phyloP scores from a whole-genome alignment of 1,284 basidiomycete genomes.

The Tylopilus orsonianus region DNA sequence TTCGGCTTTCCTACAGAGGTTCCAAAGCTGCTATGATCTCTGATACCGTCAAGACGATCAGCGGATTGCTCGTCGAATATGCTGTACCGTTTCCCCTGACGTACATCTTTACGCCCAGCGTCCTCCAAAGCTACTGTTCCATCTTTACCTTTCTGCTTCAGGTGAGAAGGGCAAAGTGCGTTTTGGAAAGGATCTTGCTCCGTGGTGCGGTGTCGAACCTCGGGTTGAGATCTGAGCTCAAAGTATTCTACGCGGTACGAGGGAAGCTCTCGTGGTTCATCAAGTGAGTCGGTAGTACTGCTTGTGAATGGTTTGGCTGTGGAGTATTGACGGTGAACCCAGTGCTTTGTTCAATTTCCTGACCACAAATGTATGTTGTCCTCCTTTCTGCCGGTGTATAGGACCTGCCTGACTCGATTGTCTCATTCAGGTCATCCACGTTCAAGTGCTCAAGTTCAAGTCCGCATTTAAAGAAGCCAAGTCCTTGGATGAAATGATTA shows the following conservation, averaged over 20 bases:
- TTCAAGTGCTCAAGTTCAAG: constrained; percentile 59
- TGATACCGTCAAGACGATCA: constrained; percentile 61
- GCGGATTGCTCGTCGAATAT: constrained; percentile 71
- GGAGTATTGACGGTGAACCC: constrained; percentile 12
- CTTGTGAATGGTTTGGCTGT: background rate
- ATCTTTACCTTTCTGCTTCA: constrained; percentile 80
- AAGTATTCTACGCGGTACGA: constrained; percentile 71
- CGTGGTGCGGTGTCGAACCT: constrained; percentile 42
- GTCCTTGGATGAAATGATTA: constrained; percentile 77
- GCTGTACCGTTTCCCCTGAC: constrained; percentile 79
- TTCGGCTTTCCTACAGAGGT: constrained; percentile 70
- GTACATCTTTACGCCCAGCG: constrained; percentile 69
- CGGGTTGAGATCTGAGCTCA: constrained; percentile 46
- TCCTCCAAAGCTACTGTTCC: constrained; percentile 62
- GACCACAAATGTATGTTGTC: constrained; percentile 60
- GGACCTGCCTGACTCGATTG: background rate
- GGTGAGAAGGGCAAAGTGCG: constrained; percentile 68
- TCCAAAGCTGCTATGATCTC: constrained; percentile 41
- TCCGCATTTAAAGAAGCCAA: constrained; percentile 50
- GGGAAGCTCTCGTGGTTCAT: constrained; percentile 80
- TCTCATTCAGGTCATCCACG: constrained; percentile 61
- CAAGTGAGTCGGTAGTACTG: constrained; percentile 55
- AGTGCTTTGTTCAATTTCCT: constrained; percentile 76
- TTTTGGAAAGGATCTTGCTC: constrained; percentile 68
- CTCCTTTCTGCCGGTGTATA: background rate